Base-by-base conservation (phyloP, 208 protist species). In the Leptomonas pyrrhocoris region DNA sequence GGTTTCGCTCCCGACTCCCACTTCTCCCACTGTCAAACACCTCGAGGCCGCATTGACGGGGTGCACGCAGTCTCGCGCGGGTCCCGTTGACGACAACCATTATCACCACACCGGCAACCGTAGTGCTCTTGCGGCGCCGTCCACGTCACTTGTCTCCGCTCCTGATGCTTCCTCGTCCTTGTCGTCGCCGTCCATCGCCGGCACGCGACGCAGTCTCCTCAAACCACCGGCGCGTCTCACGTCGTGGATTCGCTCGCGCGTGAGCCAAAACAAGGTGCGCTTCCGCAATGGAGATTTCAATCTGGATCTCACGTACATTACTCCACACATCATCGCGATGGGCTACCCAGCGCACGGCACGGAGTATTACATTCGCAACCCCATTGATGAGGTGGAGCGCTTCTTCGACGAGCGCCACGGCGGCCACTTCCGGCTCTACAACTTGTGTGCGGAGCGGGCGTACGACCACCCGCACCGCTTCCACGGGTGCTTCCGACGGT, bases 261-360 rank as follows among this genome's bases (percentile, higher is more conserved):
- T 98, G 8, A 96, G 89, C 21, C 95, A 97, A 66, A 90, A 96
- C 61, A 98, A 98, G 64, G 69, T 83, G 7, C 76, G 96, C 21
- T 98, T 91, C 66, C 74, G 90, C 43, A 83, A 96, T 2, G 89
- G 83, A 46, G 85, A 83, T 34, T 98, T 97, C 74, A 85, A 98
- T 78, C 83, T 99, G 19, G 97, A 98, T 69, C 80, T 99, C 18
- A 92, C 93, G 1, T 99, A 97, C 70, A 96, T 98, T 67, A 97
- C 90, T 3, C 72, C 81, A 27, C 79, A 77, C 11, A 86, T 98
- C 36, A 96, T 98, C 57, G 94, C 93, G 2, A 98, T 98, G 96
- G 96, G 96, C 30, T 98, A 95, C 68, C 97, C 97, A 3, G 77
- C 86, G 6, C 82, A 95, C 53, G 91, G 86, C 21, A 73, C 91